These are phyloP conservation scores for Fomitiporia mediterranea DNA, from an alignment of 1,284 basidiomycete genomes.

Conservation along the genomic window DNA sequence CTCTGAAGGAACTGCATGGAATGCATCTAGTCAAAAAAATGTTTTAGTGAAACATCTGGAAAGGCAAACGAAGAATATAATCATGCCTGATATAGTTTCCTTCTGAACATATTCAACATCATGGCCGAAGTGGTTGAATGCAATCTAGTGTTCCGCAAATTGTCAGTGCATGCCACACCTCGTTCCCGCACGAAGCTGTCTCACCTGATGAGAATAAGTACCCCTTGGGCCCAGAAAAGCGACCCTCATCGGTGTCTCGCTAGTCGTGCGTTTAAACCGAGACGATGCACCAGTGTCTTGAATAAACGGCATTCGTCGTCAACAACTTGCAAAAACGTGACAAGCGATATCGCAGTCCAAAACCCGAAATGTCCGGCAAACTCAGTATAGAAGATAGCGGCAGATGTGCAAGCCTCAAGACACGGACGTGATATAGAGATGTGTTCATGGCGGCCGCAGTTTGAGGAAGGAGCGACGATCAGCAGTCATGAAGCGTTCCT, in stretches of 20 bases:
- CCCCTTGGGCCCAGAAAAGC: conserved; percentile 68
- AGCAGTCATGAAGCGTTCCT: no score
- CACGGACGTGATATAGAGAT: neutral
- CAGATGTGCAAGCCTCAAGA: neutral
- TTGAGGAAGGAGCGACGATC: neutral
- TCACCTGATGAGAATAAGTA: conserved; percentile 74
- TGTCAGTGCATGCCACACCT: neutral
- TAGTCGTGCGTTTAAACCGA: no score
- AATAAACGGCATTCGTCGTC: neutral
- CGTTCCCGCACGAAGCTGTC: conserved; percentile 19
- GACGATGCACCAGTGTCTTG: no score
- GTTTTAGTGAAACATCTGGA: neutral
- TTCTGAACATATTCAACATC: conserved; percentile 47
- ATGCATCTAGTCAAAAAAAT: conserved; percentile 43
- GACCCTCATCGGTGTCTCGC: conserved; percentile 24
- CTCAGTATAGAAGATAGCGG: neutral
- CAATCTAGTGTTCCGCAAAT: conserved; percentile 42
- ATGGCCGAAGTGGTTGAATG: conserved; percentile 50
- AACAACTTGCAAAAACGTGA: no score
- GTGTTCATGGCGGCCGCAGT: neutral
- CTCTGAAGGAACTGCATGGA: conserved; percentile 41
- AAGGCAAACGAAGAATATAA: no score
- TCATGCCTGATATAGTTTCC: conserved; percentile 53
- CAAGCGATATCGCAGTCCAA: no score
- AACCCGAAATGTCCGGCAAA: no score